Percentiles rank a stretch among this genome's conserved stretches.
Evolutionary conservation across 345 rosid genomes (phyloP).

Genomic region (Gossypium bickii): DNA sequence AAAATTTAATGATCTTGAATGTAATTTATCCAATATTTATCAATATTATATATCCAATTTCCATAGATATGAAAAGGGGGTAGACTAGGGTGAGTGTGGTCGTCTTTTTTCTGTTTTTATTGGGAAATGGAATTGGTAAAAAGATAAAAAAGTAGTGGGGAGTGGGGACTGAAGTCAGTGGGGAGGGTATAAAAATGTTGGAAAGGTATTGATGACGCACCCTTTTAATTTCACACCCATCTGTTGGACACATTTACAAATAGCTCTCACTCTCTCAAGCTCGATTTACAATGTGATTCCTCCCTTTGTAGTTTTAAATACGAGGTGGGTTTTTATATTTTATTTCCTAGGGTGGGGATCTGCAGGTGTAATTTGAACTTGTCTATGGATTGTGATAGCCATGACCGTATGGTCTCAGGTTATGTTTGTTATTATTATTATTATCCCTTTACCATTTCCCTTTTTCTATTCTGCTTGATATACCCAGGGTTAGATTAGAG

Average conservation of each 20-base stretch:
- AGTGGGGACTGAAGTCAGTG: not conserved
- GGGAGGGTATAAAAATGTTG: not conserved
- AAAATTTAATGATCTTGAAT: no score
- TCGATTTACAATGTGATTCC: constrained; percentile 25
- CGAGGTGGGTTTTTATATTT: constrained; percentile 16
- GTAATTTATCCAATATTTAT: no score
- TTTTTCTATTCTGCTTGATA: not conserved
- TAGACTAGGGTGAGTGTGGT: no score
- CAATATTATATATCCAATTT: no score
- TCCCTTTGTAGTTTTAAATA: constrained; percentile 10
- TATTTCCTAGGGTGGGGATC: not conserved
- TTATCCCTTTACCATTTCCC: not conserved
- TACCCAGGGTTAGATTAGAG: no score
- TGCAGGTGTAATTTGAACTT: not conserved
- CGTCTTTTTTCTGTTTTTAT: not conserved
- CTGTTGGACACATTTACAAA: not conserved
- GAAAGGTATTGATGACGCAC: constrained; percentile 36
- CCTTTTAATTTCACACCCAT: not conserved
- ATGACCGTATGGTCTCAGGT: not conserved
- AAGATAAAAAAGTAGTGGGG: not conserved
- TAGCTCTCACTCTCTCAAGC: not conserved
- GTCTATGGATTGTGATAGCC: no score
- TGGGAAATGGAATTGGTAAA: constrained; percentile 31
- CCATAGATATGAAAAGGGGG: no score
- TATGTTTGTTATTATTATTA: not conserved